These are phyloP conservation scores for Claviceps africana DNA, from an alignment of 2,329 filamentous ascomycete species.

Conservation along the genomic window DNA sequence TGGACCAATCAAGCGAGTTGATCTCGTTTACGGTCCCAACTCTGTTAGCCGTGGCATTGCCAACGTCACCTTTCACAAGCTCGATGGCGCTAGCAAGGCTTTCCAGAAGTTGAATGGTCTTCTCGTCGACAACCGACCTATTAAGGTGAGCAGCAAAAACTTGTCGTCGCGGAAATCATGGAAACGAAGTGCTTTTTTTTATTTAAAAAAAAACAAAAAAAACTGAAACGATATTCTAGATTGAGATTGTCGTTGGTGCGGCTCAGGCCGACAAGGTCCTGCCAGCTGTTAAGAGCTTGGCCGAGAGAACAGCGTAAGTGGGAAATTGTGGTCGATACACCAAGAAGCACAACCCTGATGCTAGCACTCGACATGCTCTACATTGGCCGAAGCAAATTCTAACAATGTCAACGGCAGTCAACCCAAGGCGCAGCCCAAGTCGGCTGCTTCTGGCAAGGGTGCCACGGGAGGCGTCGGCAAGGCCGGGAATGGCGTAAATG, in stretches of 20 bases:
- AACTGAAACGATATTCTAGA: conserved; percentile 37
- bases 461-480: conserved; percentile 18
- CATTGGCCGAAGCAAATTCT: background rate
- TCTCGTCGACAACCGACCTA: conserved; percentile 75
- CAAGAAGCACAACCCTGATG: background rate
- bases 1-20: conserved; percentile 79
- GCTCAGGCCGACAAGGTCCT: conserved; percentile 54
- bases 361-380: no score
- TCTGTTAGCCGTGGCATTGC: conserved; percentile 86
- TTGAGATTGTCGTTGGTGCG: conserved; percentile 80
- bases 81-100: conserved; percentile 72
- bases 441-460: conserved; percentile 59
- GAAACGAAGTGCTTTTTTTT: background rate
- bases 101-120: conserved; percentile 75
- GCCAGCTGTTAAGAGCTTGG: conserved; percentile 54
- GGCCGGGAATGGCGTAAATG: conserved; percentile 25
- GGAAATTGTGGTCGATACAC: background rate
- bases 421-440: conserved; percentile 52
- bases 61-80: conserved; percentile 71
- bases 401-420: conserved; percentile 13
- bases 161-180: background rate
- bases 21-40: conserved; percentile 84
- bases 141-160: conserved; percentile 51
- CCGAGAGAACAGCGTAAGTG: conserved; percentile 65
- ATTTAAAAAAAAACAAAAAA: no score